These are phyloP conservation scores for Geotrichum reessii DNA, from an alignment of 1,139 yeast genomes.

Conservation along the genomic window DNA sequence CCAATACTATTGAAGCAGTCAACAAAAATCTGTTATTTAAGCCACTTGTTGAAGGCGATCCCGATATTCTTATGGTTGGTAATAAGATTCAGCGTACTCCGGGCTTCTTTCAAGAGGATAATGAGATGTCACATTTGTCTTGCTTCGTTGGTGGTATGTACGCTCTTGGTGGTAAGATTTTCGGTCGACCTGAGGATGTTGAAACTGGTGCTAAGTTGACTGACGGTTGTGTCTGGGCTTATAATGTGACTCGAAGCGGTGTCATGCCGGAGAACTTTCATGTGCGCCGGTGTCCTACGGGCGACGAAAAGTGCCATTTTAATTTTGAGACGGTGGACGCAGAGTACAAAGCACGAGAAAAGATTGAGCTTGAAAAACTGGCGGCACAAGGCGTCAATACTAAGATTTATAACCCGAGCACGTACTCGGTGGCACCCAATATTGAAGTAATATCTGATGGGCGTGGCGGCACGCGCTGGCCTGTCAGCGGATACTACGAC, in stretches of 20 bases:
- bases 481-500: conserved; percentile 33
- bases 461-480: conserved; percentile 26
- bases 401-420: conserved; percentile 1
- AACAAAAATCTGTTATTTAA: conserved; percentile 40
- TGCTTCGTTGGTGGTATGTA: conserved; percentile 73
- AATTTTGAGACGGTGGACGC: conserved; percentile 22
- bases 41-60: conserved; percentile 41
- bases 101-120: conserved; percentile 26
- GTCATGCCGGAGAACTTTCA: conserved; percentile 43
- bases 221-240: conserved; percentile 62
- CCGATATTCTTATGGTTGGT: conserved; percentile 46
- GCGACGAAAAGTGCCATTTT: conserved; percentile 29
- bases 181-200: conserved; percentile 48
- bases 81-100: conserved; percentile 41
- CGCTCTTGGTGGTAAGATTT: conserved; percentile 59
- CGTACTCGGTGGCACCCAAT: background rate
- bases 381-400: conserved; percentile 6
- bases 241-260: conserved; percentile 42
- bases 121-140: conserved; percentile 51
- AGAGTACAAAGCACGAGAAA: conserved; percentile 3
- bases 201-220: conserved; percentile 56
- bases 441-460: conserved; percentile 19
- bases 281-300: conserved; percentile 37
- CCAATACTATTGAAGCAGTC: conserved; percentile 38
- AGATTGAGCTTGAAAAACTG: background rate